Conservation (phyloP, 2,329 filamentous ascomycete species). For the Stemphylium lycopersici region DNA sequence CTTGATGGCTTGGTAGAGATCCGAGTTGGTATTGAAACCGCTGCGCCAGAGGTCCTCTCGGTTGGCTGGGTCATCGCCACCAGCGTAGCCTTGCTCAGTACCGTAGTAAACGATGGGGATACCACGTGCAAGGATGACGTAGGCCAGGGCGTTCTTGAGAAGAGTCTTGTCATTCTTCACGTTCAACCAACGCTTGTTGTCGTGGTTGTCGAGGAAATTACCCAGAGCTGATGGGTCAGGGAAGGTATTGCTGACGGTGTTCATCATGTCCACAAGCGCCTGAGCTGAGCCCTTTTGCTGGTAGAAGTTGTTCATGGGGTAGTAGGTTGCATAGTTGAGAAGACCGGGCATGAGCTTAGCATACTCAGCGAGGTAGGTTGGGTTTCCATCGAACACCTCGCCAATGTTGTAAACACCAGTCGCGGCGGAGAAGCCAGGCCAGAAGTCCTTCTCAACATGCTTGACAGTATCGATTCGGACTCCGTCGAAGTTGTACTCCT, state of each 20-base stretch:
- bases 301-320: slow-evolving; percentile 48
- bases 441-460: slow-evolving; percentile 66
- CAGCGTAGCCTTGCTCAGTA: slow-evolving; percentile 47
- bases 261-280: slow-evolving; percentile 44
- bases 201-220: slow-evolving; percentile 51
- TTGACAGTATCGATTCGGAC: slow-evolving; percentile 68
- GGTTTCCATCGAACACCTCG: slow-evolving; percentile 64
- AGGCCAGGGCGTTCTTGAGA: slow-evolving; percentile 49
- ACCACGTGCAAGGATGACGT: slow-evolving; percentile 45
- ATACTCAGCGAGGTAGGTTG: slow-evolving; percentile 60
- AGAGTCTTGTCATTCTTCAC: slow-evolving; percentile 45
- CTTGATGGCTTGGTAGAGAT: slow-evolving; percentile 39
- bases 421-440: slow-evolving; percentile 59
- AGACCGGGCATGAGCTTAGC: slow-evolving; percentile 63
- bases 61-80: slow-evolving; percentile 48
- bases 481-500: slow-evolving; percentile 54
- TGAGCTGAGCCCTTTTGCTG: slow-evolving; percentile 40
- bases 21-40: slow-evolving; percentile 39
- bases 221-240: slow-evolving; percentile 46
- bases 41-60: slow-evolving; percentile 51
- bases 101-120: slow-evolving; percentile 52
- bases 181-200: slow-evolving; percentile 47
- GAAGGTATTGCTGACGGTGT: slow-evolving; percentile 39
- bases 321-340: slow-evolving; percentile 64
- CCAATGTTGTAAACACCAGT: slow-evolving; percentile 66